Base-by-base conservation (phyloP, 441 rosid species). In the Croton laevigatus region DNA sequence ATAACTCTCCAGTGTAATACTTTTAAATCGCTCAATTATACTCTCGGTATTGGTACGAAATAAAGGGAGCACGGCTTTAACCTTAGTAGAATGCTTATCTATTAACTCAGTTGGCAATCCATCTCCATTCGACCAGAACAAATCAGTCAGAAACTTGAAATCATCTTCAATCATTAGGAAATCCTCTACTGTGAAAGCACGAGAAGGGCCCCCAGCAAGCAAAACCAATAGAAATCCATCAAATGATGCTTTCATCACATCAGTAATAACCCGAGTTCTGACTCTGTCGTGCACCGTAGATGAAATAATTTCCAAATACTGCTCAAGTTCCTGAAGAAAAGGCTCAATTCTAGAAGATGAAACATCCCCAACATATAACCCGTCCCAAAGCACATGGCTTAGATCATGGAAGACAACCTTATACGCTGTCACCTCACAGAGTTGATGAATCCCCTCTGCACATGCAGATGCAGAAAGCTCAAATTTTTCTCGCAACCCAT, bases 71-170 rank as follows among this genome's bases (percentile, higher is more conserved):
- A 95, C 81, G 12, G 82, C 80, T 79, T 88, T 82, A 9, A 74
- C 90, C 0, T 87, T 81, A 23, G 73, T 79, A 32, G 97, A 84
- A 73, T 68, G 84, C 83, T 85, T 92, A 40, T 91, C 92, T 34
- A 93, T 84, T 75, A 95, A 71, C 52, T 93, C 96, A 46, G 71
- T 61, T 16, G 99, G 97, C 74, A 92, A 76, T 68, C 99, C 99
- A 64, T 92, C 98, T 17, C 99, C 99, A 32, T 93, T 93, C 12
- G 99, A 96, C 96, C 91, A 93, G 80, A 95, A 95, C 59, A 95
- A 62, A 72, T 95, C 97, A 71, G 86, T 88, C 55, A 95, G 82
- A 62, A 87, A 80, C 79, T 93, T 89, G 70, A 91, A 95, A 77
- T 95, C 99, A 38, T 89, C 93, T 75, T 88, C 97, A 27, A 95